Percentiles rank a stretch among this genome's conserved stretches.
Evolutionary conservation across 208 protist species (phyloP).

Genomic region (Angomonas ambiguus): DNA sequence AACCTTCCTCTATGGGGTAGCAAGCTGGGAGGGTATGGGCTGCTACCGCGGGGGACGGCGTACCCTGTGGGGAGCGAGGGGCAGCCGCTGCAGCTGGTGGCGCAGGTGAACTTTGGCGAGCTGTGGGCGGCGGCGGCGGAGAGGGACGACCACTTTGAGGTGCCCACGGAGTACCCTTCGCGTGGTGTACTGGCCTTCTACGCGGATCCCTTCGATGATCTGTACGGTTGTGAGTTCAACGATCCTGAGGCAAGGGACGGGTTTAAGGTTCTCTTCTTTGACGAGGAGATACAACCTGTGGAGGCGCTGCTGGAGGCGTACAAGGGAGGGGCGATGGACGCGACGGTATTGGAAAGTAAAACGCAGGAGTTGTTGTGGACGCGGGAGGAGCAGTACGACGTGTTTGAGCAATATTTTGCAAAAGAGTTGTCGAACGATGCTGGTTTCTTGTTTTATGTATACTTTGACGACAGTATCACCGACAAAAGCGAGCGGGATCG

Average conservation of each 20-base stretch:
- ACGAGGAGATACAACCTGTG: slow-evolving; percentile 13
- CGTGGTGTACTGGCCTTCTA: slow-evolving; percentile 21
- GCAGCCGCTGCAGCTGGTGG: slow-evolving; percentile 15
- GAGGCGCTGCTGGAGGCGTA: background rate
- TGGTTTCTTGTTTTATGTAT: no score
- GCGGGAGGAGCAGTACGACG: slow-evolving; percentile 17
- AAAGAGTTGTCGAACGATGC: no score
- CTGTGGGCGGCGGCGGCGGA: slow-evolving; percentile 6
- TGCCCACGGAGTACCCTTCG: slow-evolving; percentile 3
- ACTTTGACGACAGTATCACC: background rate
- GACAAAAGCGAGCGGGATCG: slow-evolving; percentile 3
- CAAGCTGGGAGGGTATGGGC: slow-evolving; percentile 23
- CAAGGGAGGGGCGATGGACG: background rate
- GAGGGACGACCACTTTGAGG: background rate
- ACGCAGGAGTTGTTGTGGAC: slow-evolving; percentile 10
- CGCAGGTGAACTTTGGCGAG: slow-evolving; percentile 22
- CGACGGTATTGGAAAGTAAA: background rate
- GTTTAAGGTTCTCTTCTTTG: slow-evolving; percentile 22
- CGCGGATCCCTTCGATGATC: slow-evolving; percentile 14
- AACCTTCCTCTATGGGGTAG: slow-evolving; percentile 21
- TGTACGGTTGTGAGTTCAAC: slow-evolving; percentile 7
- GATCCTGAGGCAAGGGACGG: background rate
- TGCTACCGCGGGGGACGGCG: slow-evolving; percentile 11
- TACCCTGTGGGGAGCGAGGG: slow-evolving; percentile 14
- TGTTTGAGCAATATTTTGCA: slow-evolving; percentile 5